Base-by-base conservation (phyloP, 768 basidiomycete species). In the Hebeloma cylindrosporum region DNA sequence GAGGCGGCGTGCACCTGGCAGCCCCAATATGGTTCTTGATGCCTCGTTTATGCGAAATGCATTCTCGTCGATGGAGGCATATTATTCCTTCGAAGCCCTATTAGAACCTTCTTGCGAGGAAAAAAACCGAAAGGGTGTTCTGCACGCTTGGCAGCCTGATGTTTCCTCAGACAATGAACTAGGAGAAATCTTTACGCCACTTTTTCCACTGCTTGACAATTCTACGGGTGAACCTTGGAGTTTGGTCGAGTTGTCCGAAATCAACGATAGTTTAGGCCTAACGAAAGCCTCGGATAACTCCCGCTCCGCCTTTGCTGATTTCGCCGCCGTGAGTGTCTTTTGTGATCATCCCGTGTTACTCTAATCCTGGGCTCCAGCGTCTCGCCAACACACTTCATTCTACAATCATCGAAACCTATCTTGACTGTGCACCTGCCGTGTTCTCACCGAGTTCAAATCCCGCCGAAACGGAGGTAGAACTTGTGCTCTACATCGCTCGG, bases 341-440 rank as follows among this genome's bases (percentile, higher is more conserved):
- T 20, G 18, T 28, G 10, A 7, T 51, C 36, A 10, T 20, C 7
- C 31, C 4, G 4, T 20, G 16, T 18, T 38, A 35, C 7, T 28
- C 16, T 30, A 3, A 23, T 5, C 9, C n/a, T 42, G 14, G 30
- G 13, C 8, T 5, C 25, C 29, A 89, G 87, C 78, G 77, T 61
- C 69, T 96, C 20, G 80, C 86, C 45, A 74, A 77, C 40, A 78
- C 83, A 10, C 65, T 98, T n/a, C 80, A 93, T 54, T 75, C 91
- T 3, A 83, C 83, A 7, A 69, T 97, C 8, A 68, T 92, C 2
- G 83, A 91, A 16, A 83, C 88, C 1, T 90, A 92, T 65, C 78
- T 98, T 16, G 94, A 98, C 61, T 80, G 81, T 52, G 90, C 91
- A 3, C 90, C 94, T 2, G 60, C 78, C 10, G 88, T 87, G 2